phyloP scores from a whole-genome alignment of 441 rosid genomes.

The Populus hybrid region DNA sequence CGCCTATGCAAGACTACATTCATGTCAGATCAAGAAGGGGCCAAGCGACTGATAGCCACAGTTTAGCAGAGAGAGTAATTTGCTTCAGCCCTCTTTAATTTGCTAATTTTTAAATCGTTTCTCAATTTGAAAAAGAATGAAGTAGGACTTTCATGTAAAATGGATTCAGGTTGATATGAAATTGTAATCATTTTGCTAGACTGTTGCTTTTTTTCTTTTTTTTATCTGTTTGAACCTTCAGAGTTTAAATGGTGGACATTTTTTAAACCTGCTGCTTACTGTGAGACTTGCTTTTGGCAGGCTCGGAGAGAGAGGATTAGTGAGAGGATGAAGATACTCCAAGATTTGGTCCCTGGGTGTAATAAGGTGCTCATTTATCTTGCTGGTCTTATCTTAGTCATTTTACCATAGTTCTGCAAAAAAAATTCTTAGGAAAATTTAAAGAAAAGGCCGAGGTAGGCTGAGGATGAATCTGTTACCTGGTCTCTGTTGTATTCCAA shows the following conservation, averaged over 20 bases:
- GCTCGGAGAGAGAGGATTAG: conserved; percentile 89
- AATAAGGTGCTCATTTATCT: conserved; percentile 52
- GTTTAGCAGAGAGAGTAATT: conserved; percentile 79
- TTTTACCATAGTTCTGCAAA: background rate
- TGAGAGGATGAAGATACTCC: conserved; percentile 43
- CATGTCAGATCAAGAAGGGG: conserved; percentile 89
- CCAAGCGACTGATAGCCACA: conserved; percentile 88
- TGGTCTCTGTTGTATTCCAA: background rate
- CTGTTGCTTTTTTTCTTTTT: background rate
- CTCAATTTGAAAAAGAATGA: background rate
- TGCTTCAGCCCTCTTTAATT: conserved; percentile 13
- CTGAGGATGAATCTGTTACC: background rate
- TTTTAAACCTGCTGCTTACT: background rate
- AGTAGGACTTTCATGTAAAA: background rate
- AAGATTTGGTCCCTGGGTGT: conserved; percentile 68
- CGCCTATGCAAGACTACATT: conserved; percentile 61
- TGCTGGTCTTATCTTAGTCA: conserved; percentile 1
- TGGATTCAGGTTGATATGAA: conserved; percentile 3
- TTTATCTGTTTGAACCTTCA: background rate
- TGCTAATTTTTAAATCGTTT: conserved; percentile 1
- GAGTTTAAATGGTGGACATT: background rate
- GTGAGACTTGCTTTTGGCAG: conserved; percentile 29
- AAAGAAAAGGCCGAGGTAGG: background rate
- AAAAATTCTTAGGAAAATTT: background rate
- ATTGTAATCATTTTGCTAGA: background rate